A percentile compares a stretch with the other conserved stretches of the same genome.
phyloP scores from a whole-genome alignment of 2,329 filamentous ascomycete species.

The Colletotrichum sp. region DNA sequence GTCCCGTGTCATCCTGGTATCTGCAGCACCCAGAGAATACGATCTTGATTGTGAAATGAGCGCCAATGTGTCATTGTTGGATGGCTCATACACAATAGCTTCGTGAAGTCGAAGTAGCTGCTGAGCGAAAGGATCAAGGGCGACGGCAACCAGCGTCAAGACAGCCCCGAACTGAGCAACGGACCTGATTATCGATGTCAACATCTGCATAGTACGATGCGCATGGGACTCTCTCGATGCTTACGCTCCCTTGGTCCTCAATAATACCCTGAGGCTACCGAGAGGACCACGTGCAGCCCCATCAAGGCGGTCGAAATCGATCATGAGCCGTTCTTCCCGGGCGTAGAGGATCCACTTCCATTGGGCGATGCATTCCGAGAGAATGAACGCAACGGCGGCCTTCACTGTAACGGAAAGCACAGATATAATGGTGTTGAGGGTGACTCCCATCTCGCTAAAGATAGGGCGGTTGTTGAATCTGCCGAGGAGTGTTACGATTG shows the following conservation, averaged over 20 bases:
- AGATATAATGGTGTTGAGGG: background rate
- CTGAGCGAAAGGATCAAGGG: background rate
- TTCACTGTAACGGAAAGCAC: background rate
- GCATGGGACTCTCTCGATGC: too few species aligned
- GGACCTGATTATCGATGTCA: too few species aligned
- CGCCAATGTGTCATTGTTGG: background rate
- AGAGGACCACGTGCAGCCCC: background rate
- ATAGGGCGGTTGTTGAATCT: background rate
- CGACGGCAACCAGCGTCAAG: background rate
- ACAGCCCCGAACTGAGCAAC: background rate
- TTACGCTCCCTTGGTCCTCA: background rate
- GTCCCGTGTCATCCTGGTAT: background rate
- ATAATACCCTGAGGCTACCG: background rate
- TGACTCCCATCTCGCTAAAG: background rate
- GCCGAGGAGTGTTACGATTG: background rate
- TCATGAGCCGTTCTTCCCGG: background rate
- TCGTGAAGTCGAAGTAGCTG: background rate
- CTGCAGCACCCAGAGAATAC: background rate
- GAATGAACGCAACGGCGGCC: background rate
- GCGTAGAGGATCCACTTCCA: slow-evolving; percentile 9
- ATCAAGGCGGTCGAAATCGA: slow-evolving; percentile 7
- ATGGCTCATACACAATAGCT: background rate
- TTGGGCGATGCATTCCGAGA: slow-evolving; percentile 1
- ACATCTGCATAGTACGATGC: too few species aligned
- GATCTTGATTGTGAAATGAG: background rate